Evolutionary conservation across 2,329 filamentous ascomycete species (phyloP).

Genomic region (Endocalyx cinctus): DNA sequence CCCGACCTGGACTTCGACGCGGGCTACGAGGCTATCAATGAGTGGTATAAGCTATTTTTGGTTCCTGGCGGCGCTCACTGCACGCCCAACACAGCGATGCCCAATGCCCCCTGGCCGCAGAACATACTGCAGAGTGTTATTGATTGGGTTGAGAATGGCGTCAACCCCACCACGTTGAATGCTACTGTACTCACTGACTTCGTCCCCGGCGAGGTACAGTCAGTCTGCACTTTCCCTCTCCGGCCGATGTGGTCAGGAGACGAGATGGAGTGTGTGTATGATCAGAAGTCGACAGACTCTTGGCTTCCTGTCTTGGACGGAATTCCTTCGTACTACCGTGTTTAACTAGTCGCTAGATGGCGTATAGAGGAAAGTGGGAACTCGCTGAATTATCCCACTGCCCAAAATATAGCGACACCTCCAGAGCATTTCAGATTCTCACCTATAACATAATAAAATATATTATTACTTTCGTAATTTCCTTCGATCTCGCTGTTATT

Average conservation of each 20-base stretch:
- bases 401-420: too few relatives aligned
- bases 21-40: constrained; percentile 36
- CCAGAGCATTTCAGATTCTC: too few relatives aligned
- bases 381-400: too few relatives aligned
- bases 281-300: constrained; percentile 12
- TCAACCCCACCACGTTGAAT: constrained; percentile 38
- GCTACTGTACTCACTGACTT: too few relatives aligned
- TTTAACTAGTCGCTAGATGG: too few relatives aligned
- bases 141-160: constrained; percentile 47
- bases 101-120: constrained; percentile 36
- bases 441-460: too few relatives aligned
- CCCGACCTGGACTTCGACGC: constrained; percentile 32
- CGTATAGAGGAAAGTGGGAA: too few relatives aligned
- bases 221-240: constrained; percentile 38
- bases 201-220: constrained; percentile 29
- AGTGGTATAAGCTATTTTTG: constrained; percentile 36
- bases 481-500: too few relatives aligned
- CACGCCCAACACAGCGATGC: constrained; percentile 33
- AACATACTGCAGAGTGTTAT: constrained; percentile 43
- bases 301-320: too few relatives aligned
- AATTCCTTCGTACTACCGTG: too few relatives aligned
- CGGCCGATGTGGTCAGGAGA: constrained; percentile 34
- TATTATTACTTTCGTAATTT: too few relatives aligned
- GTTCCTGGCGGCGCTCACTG: constrained; percentile 51
- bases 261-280: constrained; percentile 14